Evolutionary conservation across 2,329 filamentous ascomycete genomes (phyloP).

Genomic region (Xylariaceae sp.): DNA sequence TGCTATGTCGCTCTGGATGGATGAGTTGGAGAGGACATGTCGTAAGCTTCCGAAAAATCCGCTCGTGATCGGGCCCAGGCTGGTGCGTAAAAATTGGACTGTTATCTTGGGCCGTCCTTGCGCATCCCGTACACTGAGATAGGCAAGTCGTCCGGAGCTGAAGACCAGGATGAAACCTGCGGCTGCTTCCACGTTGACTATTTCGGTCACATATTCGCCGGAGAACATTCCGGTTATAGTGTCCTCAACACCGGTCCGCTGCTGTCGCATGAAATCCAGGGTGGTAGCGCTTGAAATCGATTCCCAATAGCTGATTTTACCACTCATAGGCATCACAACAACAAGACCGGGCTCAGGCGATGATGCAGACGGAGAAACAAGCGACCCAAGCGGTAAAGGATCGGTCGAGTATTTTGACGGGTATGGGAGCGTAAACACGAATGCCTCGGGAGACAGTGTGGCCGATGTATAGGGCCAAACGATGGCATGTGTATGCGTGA

Average conservation of each 20-base stretch:
- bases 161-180: conserved; percentile 82
- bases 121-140: conserved; percentile 77
- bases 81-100: conserved; percentile 68
- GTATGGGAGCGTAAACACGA: conserved; percentile 74
- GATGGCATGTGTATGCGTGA: conserved; percentile 77
- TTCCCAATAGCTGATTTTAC: conserved; percentile 91
- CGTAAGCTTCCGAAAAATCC: conserved; percentile 79
- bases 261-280: conserved; percentile 75
- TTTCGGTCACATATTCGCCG: conserved; percentile 69
- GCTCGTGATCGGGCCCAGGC: conserved; percentile 48
- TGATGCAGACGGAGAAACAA: conserved; percentile 73
- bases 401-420: conserved; percentile 61
- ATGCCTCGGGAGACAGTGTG: conserved; percentile 66
- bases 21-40: conserved; percentile 64
- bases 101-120: conserved; percentile 80
- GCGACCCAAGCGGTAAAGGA: conserved; percentile 72
- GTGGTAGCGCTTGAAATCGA: conserved; percentile 85
- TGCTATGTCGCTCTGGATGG: conserved; percentile 70
- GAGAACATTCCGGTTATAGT: conserved; percentile 68
- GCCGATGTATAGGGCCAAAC: conserved; percentile 84
- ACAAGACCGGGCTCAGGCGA: conserved; percentile 81
- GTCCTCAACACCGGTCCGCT: conserved; percentile 73
- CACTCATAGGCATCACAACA: conserved; percentile 75
- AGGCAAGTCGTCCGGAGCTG: conserved; percentile 79
- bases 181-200: conserved; percentile 76